These are phyloP conservation scores for Camelina sativa DNA, from an alignment of 345 rosid genomes.

Conservation along the genomic window DNA sequence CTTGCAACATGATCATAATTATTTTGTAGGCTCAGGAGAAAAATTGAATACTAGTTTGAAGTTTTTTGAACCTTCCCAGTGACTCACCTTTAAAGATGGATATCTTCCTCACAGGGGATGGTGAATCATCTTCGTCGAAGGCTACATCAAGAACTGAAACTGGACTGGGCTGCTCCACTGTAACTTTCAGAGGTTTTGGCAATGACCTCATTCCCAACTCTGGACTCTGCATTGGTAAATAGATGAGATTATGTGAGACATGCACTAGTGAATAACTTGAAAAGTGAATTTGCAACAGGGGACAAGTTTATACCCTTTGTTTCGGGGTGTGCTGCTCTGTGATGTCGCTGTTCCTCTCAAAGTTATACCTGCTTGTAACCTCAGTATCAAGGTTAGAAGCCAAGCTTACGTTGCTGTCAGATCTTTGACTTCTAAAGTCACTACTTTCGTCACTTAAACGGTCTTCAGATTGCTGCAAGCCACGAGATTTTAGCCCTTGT, in stretches of 20 bases:
- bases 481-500: slow-evolving; percentile 45
- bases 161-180: slow-evolving; percentile 90
- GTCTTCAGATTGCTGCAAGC: slow-evolving; percentile 48
- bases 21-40: neutral
- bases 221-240: slow-evolving; percentile 57
- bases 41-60: slow-evolving; percentile 1
- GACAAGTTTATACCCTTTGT: slow-evolving; percentile 49
- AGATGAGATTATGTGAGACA: slow-evolving; percentile 39
- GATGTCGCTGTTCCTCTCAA: slow-evolving; percentile 43
- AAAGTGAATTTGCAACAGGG: slow-evolving; percentile 31
- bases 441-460: slow-evolving; percentile 56
- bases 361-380: slow-evolving; percentile 64
- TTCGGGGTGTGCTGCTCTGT: slow-evolving; percentile 46
- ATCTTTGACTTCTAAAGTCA: slow-evolving; percentile 56
- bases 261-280: slow-evolving; percentile 21
- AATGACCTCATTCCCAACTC: slow-evolving; percentile 43
- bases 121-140: slow-evolving; percentile 72
- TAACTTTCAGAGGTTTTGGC: slow-evolving; percentile 50
- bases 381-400: slow-evolving; percentile 65
- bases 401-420: slow-evolving; percentile 61
- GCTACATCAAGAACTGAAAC: slow-evolving; percentile 90
- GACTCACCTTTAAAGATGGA: slow-evolving; percentile 69
- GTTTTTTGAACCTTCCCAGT: neutral
- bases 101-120: slow-evolving; percentile 82
- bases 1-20: slow-evolving; percentile 4